Conservation (phyloP, 2,329 filamentous ascomycete species). For the Coniochaeta sp. region DNA sequence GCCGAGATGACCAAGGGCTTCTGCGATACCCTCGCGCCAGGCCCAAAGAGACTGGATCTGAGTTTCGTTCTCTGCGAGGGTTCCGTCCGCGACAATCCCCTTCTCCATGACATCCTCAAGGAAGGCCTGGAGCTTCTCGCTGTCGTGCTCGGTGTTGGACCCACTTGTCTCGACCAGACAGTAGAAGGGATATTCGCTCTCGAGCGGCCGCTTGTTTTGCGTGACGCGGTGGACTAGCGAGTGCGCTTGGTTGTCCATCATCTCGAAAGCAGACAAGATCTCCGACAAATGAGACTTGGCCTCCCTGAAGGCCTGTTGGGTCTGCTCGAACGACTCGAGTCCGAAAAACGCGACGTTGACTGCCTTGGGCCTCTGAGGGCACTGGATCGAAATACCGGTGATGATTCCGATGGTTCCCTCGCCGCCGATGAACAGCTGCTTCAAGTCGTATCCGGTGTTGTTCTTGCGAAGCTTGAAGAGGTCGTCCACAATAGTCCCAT, state of each 20-base stretch:
- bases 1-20: constrained; percentile 82
- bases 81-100: constrained; percentile 81
- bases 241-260: constrained; percentile 88
- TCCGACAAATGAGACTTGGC: constrained; percentile 88
- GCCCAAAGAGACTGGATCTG: constrained; percentile 81
- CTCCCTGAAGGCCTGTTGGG: constrained; percentile 76
- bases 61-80: constrained; percentile 88
- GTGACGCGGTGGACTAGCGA: constrained; percentile 68
- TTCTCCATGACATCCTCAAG: constrained; percentile 86
- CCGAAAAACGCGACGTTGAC: constrained; percentile 95
- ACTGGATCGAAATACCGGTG: constrained; percentile 82
- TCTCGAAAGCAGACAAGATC: constrained; percentile 93
- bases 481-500: constrained; percentile 88
- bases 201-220: constrained; percentile 71
- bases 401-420: constrained; percentile 95
- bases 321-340: constrained; percentile 82
- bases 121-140: constrained; percentile 82
- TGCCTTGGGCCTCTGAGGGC: constrained; percentile 78
- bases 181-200: constrained; percentile 85
- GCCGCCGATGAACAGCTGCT: constrained; percentile 92
- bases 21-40: constrained; percentile 89
- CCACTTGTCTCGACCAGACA: constrained; percentile 95
- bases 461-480: constrained; percentile 88
- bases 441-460: constrained; percentile 96
- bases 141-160: constrained; percentile 89